Evolutionary conservation across 2,329 filamentous ascomycete genomes (phyloP), one percentile per base, ranked within the genome.

Genomic region (Macrophomina pseudophaseolina): DNA sequence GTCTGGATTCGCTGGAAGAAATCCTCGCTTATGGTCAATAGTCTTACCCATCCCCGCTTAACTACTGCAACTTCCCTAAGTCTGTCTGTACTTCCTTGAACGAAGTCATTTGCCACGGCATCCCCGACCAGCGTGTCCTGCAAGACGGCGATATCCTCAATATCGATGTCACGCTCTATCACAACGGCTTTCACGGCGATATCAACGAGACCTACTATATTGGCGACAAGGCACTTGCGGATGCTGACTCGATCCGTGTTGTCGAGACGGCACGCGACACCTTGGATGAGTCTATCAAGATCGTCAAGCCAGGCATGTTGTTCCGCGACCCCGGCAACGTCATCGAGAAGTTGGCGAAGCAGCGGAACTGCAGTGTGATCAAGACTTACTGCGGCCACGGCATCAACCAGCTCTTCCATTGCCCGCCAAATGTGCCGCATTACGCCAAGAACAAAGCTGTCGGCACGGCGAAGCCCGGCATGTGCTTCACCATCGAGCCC

Each of bases 131-230:
- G 78, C 88, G 95, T 65, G 85, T 91, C 7, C 85, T 99, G 1
- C 81, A 93, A 70, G 94, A 99, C 72, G 95, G 95, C 69, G 95
- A 99, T 74, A 98, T 99, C 71, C 83, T 99, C 75, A 99, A 99
- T 82, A 93, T 99, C 71, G 95, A 99, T 73, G 92, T 99, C 5
- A 94, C 93, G 0, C 83, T 99, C 51, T 99, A 96, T 80, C 93
- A 98, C 77, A 91, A 90, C 68, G 95, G 95, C 64, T 98, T 94
- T 82, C 95, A 99, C 77, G 93, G 93, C 65, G 95, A 99, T 78
- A 84, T 99, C 65, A 99, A 99, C 82, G 95, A 99, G 83, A 99
- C 95, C 12, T 99, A 98, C 82, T 99, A 99, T 78, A 91, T 99
- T 56, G 95, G 95, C 66, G 91, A 96, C 72, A 93, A 91, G 75